phyloP scores from a whole-genome alignment of 441 rosid genomes.

The Theobroma grandiflorum region DNA sequence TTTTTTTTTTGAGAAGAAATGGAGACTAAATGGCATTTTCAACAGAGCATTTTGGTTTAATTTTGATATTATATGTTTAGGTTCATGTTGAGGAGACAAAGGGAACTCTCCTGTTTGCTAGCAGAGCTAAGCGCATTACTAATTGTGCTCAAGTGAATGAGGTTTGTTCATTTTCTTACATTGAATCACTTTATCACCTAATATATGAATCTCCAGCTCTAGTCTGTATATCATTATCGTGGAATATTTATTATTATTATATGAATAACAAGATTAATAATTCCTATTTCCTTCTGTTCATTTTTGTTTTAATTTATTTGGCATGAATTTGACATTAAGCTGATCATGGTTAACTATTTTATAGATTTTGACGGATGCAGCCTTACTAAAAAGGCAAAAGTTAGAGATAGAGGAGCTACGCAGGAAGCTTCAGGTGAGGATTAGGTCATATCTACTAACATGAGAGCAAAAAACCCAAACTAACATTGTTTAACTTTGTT shows the following conservation, averaged over 20 bases:
- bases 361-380: slow-evolving; percentile 94
- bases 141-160: slow-evolving; percentile 97
- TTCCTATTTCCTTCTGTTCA: slow-evolving; percentile 1
- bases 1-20: not conserved
- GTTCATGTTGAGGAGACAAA: slow-evolving; percentile 91
- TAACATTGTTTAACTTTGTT: slow-evolving; percentile 37
- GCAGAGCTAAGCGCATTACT: slow-evolving; percentile 92
- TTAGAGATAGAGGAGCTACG: slow-evolving; percentile 92
- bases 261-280: not conserved
- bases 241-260: not conserved
- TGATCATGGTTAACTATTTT: slow-evolving; percentile 35
- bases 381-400: slow-evolving; percentile 88
- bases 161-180: slow-evolving; percentile 49
- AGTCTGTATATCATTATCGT: not conserved
- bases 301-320: slow-evolving; percentile 5
- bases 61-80: slow-evolving; percentile 44
- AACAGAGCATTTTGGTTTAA: slow-evolving; percentile 25
- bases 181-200: slow-evolving; percentile 17
- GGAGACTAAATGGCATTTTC: slow-evolving; percentile 8
- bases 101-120: slow-evolving; percentile 94
- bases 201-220: slow-evolving; percentile 3
- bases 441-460: slow-evolving; percentile 2
- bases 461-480: slow-evolving; percentile 24
- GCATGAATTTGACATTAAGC: slow-evolving; percentile 21
- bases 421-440: slow-evolving; percentile 79